Conservation (phyloP, 2,329 filamentous ascomycete genomes). For the Decorospora gaudefroyi region DNA sequence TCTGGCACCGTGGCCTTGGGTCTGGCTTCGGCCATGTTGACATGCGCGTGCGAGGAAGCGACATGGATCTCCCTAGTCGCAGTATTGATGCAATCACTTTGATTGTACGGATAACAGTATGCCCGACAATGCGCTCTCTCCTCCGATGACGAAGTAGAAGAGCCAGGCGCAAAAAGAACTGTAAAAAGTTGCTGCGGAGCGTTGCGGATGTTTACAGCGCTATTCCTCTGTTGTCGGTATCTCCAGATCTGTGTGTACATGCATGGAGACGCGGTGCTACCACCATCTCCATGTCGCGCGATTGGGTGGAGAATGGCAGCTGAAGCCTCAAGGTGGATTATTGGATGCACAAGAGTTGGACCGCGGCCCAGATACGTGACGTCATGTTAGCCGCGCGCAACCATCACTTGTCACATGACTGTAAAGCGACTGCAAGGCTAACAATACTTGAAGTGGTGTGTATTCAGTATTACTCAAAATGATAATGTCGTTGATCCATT, state of each 20-base stretch:
- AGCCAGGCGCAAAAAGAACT: too few species aligned
- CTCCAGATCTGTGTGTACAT: slow-evolving; percentile 9
- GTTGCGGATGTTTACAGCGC: slow-evolving; percentile 21
- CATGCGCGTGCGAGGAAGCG: slow-evolving; percentile 13
- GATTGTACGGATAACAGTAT: too few species aligned
- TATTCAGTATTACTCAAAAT: slow-evolving; percentile 27
- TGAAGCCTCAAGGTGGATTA: too few species aligned
- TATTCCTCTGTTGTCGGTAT: slow-evolving; percentile 13
- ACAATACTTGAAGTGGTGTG: slow-evolving; percentile 9
- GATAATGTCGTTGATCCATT: slow-evolving; percentile 19
- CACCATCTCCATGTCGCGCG: slow-evolving; percentile 7
- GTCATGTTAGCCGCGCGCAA: slow-evolving; percentile 1
- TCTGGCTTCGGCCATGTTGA: slow-evolving; percentile 46
- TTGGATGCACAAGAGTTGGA: too few species aligned
- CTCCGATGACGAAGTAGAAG: too few species aligned
- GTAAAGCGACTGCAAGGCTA: too few species aligned
- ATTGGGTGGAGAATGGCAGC: slow-evolving; percentile 3
- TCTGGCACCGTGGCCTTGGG: slow-evolving; percentile 54
- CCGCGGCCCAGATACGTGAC: slow-evolving; percentile 4
- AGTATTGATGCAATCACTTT: too few species aligned
- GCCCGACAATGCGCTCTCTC: too few species aligned
- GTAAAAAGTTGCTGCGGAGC: slow-evolving; percentile 21
- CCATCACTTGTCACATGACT: background rate
- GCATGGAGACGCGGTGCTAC: slow-evolving; percentile 7
- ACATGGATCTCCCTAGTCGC: slow-evolving; percentile 19